Evolutionary conservation across 2,329 filamentous ascomycete species (phyloP).

Genomic region (Amauroascus verrucosus): DNA sequence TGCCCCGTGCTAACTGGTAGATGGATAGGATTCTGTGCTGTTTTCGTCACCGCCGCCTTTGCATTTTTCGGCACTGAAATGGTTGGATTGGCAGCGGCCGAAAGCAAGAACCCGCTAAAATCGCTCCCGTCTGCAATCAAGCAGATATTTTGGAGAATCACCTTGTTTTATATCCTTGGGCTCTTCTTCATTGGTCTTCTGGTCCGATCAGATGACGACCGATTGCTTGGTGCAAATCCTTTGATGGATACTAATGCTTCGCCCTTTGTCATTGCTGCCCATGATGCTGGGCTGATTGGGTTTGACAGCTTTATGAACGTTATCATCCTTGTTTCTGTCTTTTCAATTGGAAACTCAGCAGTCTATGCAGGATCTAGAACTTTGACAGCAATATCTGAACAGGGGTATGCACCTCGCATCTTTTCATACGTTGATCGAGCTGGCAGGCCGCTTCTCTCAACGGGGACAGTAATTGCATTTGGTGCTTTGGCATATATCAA

Average conservation of each 20-base stretch:
- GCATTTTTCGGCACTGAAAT: constrained; percentile 37
- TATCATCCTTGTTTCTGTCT: constrained; percentile 60
- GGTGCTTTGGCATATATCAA: constrained; percentile 36
- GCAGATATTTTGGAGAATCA: constrained; percentile 46
- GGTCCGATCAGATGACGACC: constrained; percentile 36
- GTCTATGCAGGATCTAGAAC: constrained; percentile 56
- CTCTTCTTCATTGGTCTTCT: constrained; percentile 50
- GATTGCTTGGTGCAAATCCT: constrained; percentile 32
- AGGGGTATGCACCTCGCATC: constrained; percentile 58
- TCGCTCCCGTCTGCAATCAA: constrained; percentile 46
- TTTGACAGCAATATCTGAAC: constrained; percentile 64
- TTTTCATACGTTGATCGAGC: constrained; percentile 56
- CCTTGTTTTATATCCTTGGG: constrained; percentile 48
- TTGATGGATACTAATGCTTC: constrained; percentile 33
- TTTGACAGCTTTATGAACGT: constrained; percentile 66
- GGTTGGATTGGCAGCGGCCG: constrained; percentile 46
- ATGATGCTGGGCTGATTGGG: constrained; percentile 54
- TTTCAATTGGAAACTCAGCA: constrained; percentile 58
- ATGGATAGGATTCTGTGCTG: constrained; percentile 48
- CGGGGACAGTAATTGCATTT: constrained; percentile 32
- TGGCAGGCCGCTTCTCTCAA: constrained; percentile 44
- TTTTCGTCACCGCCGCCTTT: constrained; percentile 34
- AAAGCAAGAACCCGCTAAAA: constrained; percentile 43
- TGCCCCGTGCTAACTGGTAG: background rate
- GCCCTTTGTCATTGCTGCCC: constrained; percentile 63